A percentile compares a stretch with the other conserved stretches of the same genome.
Conservation (phyloP, 495 filamentous ascomycete genomes). For the Glutinoglossum americanum region DNA sequence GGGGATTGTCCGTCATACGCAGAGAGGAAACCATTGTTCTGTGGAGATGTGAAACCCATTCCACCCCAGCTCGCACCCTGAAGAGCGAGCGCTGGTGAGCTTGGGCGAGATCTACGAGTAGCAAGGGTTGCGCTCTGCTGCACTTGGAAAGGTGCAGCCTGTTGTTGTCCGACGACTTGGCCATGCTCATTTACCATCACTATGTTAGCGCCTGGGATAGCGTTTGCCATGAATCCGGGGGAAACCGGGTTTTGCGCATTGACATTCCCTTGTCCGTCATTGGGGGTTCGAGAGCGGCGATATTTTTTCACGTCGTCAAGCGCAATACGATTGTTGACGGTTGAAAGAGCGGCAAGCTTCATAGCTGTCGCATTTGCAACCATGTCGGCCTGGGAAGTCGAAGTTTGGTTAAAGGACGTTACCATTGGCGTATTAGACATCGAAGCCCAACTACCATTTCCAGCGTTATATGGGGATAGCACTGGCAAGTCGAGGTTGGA, state of each 20-base stretch:
- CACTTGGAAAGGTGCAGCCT: slow-evolving; percentile 60
- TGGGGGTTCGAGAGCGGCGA: slow-evolving; percentile 63
- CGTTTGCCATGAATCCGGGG: slow-evolving; percentile 26
- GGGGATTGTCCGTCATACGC: slow-evolving; percentile 62
- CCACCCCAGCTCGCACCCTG: slow-evolving; percentile 40
- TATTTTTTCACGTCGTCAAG: slow-evolving; percentile 91
- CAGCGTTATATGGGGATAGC: slow-evolving; percentile 70
- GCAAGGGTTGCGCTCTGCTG: slow-evolving; percentile 46
- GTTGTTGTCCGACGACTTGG: slow-evolving; percentile 67
- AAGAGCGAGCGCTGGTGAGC: slow-evolving; percentile 74
- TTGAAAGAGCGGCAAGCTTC: slow-evolving; percentile 92
- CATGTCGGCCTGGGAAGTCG: slow-evolving; percentile 73
- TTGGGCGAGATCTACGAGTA: slow-evolving; percentile 73
- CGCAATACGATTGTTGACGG: slow-evolving; percentile 94
- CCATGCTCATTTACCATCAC: slow-evolving; percentile 83
- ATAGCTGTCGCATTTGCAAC: slow-evolving; percentile 96
- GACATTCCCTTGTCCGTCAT: slow-evolving; percentile 41
- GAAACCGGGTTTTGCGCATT: slow-evolving; percentile 21
- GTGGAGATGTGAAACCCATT: slow-evolving; percentile 67
- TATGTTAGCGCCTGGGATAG: slow-evolving; percentile 42
- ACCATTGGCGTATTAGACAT: slow-evolving; percentile 98
- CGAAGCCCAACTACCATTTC: slow-evolving; percentile 88
- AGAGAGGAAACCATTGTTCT: slow-evolving; percentile 86
- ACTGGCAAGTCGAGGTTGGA: slow-evolving; percentile 46
- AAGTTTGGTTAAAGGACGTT: slow-evolving; percentile 45